Evolutionary conservation across 768 basidiomycete genomes (phyloP).

Genomic region (Boletus vermiculosoides): DNA sequence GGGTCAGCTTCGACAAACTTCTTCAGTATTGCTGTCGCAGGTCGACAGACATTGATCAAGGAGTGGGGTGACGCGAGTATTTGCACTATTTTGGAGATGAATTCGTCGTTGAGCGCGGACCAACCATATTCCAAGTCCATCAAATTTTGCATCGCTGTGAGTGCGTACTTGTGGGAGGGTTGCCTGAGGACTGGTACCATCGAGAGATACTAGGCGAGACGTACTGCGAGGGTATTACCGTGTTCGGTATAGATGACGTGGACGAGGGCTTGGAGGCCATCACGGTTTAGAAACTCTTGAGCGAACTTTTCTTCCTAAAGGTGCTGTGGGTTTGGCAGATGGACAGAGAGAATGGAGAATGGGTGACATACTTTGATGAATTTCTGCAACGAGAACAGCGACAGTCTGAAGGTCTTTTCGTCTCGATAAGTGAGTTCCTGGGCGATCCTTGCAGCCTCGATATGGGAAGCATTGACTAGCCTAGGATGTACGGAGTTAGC

Average conservation of each 20-base stretch:
- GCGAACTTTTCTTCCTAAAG: slow-evolving; percentile 80
- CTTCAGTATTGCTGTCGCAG: slow-evolving; percentile 87
- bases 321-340: background rate
- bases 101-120: slow-evolving; percentile 65
- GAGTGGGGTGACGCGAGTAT: slow-evolving; percentile 74
- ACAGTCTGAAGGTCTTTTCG: slow-evolving; percentile 59
- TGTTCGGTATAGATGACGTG: slow-evolving; percentile 61
- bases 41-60: slow-evolving; percentile 87
- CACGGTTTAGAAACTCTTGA: slow-evolving; percentile 68
- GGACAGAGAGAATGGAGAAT: background rate
- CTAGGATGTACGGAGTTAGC: slow-evolving; percentile 36
- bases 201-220: slow-evolving; percentile 17
- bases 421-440: slow-evolving; percentile 64
- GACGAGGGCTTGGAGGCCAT: slow-evolving; percentile 71
- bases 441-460: slow-evolving; percentile 76
- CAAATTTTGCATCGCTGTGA: slow-evolving; percentile 82
- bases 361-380: slow-evolving; percentile 62
- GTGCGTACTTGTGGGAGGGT: slow-evolving; percentile 59
- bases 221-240: slow-evolving; percentile 85
- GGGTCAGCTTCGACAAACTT: slow-evolving; percentile 88
- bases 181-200: slow-evolving; percentile 5
- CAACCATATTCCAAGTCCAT: slow-evolving; percentile 88
- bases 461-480: slow-evolving; percentile 74
- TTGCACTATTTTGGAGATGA: slow-evolving; percentile 76
- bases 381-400: slow-evolving; percentile 77